Conservation (phyloP, 352 stramenopile genomes). For the Pythium grandisporangium region DNA sequence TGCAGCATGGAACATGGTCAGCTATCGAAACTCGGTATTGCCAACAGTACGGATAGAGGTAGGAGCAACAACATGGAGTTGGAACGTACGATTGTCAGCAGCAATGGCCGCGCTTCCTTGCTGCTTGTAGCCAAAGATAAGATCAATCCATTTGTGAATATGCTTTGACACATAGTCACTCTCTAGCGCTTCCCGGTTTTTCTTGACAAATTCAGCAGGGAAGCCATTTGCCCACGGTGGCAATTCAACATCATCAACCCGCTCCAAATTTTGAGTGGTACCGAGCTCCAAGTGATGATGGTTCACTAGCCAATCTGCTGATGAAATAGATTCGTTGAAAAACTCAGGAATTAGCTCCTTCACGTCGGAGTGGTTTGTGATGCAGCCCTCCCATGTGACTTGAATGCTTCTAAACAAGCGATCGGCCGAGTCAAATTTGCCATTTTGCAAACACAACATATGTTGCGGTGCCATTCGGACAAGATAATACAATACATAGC, state of each 20-base stretch:
- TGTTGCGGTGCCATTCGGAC: slow-evolving; percentile 94
- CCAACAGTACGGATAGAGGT: neutral
- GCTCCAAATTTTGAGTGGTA: slow-evolving; percentile 68
- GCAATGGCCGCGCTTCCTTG: slow-evolving; percentile 87
- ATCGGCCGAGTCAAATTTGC: slow-evolving; percentile 97
- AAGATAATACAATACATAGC: slow-evolving; percentile 97
- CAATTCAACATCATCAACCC: slow-evolving; percentile 84
- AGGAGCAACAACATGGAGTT: neutral
- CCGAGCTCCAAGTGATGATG: slow-evolving; percentile 93
- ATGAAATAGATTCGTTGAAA: slow-evolving; percentile 81
- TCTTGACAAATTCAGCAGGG: slow-evolving; percentile 87
- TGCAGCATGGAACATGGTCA: neutral
- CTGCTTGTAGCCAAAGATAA: slow-evolving; percentile 98
- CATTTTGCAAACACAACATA: slow-evolving; percentile 93
- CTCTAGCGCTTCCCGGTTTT: slow-evolving; percentile 93
- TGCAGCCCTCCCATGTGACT: slow-evolving; percentile 82
- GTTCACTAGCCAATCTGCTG: slow-evolving; percentile 92
- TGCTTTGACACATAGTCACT: slow-evolving; percentile 93
- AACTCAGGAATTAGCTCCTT: slow-evolving; percentile 99
- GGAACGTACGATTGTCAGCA: slow-evolving; percentile 56
- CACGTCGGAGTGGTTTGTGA: slow-evolving; percentile 88
- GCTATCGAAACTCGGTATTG: neutral
- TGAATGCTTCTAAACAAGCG: slow-evolving; percentile 94
- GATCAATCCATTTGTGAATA: slow-evolving; percentile 97
- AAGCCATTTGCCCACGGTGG: slow-evolving; percentile 80